These are phyloP conservation scores for Urostyla sp. DNA, from an alignment of 73 alveolate species.

Conservation along the genomic window DNA sequence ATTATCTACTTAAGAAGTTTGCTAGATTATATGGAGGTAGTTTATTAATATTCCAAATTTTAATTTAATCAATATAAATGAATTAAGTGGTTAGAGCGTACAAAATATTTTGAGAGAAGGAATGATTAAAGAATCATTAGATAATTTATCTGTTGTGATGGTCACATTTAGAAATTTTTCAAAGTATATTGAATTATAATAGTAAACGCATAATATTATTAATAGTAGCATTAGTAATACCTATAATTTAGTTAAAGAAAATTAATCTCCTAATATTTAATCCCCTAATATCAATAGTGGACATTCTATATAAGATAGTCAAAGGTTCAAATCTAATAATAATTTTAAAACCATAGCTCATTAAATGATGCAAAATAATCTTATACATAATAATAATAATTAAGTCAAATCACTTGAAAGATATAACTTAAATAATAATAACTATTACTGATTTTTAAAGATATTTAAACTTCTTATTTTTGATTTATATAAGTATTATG, in stretches of 20 bases:
- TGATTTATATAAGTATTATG: too few species aligned
- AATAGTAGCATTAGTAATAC: neutral
- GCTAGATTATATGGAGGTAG: constrained; percentile 22
- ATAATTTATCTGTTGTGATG: constrained; percentile 71
- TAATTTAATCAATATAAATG: constrained; percentile 26
- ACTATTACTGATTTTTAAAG: too few species aligned
- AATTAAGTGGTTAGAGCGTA: constrained; percentile 26
- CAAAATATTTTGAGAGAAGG: constrained; percentile 57
- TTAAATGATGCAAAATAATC: constrained; percentile 1
- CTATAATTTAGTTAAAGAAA: too few species aligned
- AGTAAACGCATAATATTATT: neutral
- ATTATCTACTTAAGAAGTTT: constrained; percentile 30
- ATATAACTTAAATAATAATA: too few species aligned
- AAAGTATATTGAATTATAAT: neutral
- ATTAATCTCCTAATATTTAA: constrained; percentile 13
- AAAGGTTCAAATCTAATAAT: neutral
- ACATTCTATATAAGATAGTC: constrained; percentile 10
- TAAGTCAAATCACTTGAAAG: too few species aligned
- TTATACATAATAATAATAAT: too few species aligned
- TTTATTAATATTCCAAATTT: neutral
- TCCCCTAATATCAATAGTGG: neutral
- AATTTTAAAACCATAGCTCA: neutral
- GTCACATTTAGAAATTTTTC: constrained; percentile 54
- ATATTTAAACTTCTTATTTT: too few species aligned
- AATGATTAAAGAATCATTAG: constrained; percentile 60